Percentiles rank a stretch among this genome's conserved stretches.
These are phyloP conservation scores for Craspedostauros australis DNA, from an alignment of 108 stramenopile genomes.

Conservation along the genomic window DNA sequence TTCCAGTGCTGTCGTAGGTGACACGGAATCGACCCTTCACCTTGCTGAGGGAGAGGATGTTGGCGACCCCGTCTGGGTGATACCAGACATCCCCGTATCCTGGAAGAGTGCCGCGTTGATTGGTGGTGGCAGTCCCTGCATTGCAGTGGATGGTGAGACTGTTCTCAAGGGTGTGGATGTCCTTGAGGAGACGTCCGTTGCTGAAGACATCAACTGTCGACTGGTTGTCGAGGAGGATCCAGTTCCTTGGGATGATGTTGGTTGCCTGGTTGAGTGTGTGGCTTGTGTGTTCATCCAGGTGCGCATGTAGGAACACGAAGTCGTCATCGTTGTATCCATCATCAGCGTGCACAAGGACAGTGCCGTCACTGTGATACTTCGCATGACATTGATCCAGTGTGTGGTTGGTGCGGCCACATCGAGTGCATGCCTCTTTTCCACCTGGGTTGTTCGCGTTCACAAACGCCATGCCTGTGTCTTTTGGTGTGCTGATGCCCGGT, in stretches of 20 bases:
- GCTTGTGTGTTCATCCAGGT: constrained; percentile 5
- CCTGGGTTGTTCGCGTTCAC: too few relatives aligned
- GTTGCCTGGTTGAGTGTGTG: too few relatives aligned
- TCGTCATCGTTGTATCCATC: too few relatives aligned
- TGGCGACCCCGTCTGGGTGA: constrained; percentile 5
- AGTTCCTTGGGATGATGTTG: too few relatives aligned
- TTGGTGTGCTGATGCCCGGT: too few relatives aligned
- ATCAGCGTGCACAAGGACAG: too few relatives aligned
- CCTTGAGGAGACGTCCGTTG: constrained; percentile 7
- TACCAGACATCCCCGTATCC: constrained; percentile 2
- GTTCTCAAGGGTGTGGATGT: constrained; percentile 13
- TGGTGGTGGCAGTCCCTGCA: not conserved
- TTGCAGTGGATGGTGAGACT: not conserved
- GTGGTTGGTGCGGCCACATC: too few relatives aligned
- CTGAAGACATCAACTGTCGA: constrained; percentile 27
- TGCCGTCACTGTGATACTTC: too few relatives aligned
- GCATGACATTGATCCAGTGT: too few relatives aligned
- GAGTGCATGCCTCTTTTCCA: too few relatives aligned
- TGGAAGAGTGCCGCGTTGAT: constrained; percentile 12
- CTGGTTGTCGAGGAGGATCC: constrained; percentile 39
- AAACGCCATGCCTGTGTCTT: too few relatives aligned
- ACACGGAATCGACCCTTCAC: not conserved
- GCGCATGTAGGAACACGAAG: too few relatives aligned
- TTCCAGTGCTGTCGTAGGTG: constrained; percentile 25
- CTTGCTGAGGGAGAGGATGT: constrained; percentile 4